phyloP scores from a whole-genome alignment of 2,329 filamentous ascomycete species.

The Cercospora beticola region DNA sequence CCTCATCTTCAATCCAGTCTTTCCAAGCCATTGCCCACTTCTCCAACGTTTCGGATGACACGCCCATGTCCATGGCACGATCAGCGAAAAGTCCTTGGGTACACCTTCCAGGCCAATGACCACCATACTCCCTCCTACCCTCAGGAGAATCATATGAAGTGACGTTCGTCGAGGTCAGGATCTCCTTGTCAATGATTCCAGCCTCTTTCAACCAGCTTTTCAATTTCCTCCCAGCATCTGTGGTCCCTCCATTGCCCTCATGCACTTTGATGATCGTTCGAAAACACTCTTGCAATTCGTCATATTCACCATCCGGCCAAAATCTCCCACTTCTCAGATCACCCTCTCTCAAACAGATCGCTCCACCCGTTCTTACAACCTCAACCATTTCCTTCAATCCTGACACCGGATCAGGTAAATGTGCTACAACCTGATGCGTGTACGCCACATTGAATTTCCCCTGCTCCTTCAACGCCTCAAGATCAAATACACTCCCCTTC shows the following conservation, averaged over 20 bases:
- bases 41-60: slow-evolving; percentile 16
- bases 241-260: slow-evolving; percentile 15
- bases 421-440: slow-evolving; percentile 58
- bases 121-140: slow-evolving; percentile 24
- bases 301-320: slow-evolving; percentile 9
- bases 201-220: slow-evolving; percentile 16
- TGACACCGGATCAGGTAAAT: slow-evolving; percentile 50
- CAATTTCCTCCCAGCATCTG: slow-evolving; percentile 22
- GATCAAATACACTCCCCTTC: slow-evolving; percentile 97
- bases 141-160: slow-evolving; percentile 20
- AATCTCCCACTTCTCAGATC: slow-evolving; percentile 23
- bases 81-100: slow-evolving; percentile 25
- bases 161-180: slow-evolving; percentile 14
- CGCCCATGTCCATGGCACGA: slow-evolving; percentile 22
- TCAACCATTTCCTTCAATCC: slow-evolving; percentile 19
- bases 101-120: slow-evolving; percentile 28
- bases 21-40: slow-evolving; percentile 27
- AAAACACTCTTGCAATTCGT: slow-evolving; percentile 24
- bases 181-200: slow-evolving; percentile 8
- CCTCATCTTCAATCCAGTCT: slow-evolving; percentile 23
- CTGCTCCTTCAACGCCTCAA: slow-evolving; percentile 65
- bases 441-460: slow-evolving; percentile 83
- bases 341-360: slow-evolving; percentile 27
- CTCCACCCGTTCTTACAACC: slow-evolving; percentile 14
- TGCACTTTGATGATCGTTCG: slow-evolving; percentile 21